Base-by-base conservation (phyloP, 768 basidiomycete genomes). In the Russula griseocarnosa region DNA sequence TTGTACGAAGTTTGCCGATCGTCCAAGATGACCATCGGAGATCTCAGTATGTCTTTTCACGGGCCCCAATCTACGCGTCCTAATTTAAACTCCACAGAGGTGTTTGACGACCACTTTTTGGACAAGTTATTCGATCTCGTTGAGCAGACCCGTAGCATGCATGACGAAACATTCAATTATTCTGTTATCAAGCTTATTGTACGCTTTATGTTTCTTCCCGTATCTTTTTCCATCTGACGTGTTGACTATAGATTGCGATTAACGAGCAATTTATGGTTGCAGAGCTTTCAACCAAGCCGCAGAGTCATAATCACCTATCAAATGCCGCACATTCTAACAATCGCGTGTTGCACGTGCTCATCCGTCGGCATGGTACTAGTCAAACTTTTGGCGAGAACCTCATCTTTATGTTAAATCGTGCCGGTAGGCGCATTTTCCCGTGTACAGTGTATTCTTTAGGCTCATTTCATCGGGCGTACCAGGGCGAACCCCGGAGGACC, bases 191-290 rank as follows among this genome's bases (percentile, higher is more conserved):
- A 95, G 72, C 80, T 98, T 38, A 86, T 98, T 66, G 95, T 95
- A 70, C 73, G 88, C 74, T 11, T 10, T 56, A 24, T n/a, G 61
- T 40, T 55, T 16, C 24, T 56, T 59, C 11, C 34, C 18, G 28
- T 49, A 36, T 5, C 11, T 24, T 11, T 49, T 50, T 20, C 36
- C 38, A 36, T 46, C 58, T 74, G 34, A 71, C 44, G 6, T 0
- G 28, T 55, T 47, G 57, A 36, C 14, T 46, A 1, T 70, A 95
- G 93, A 87, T 94, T 36, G 87, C 94, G 0, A 79, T 99, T 34
- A 99, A 98, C 71, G 96, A 99, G 73, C 95, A 98, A 74, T 99
- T 96, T 76, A 99, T 99, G 96, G 94, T 98, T 6, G 86, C 91
- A 0, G 83, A 85, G 4, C 71, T 94, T 49, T 58, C 66, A 42